A percentile compares a stretch with the other conserved stretches of the same genome.
Conservation (phyloP, 371 early-diverging fungal genomes). For the Chytridium lagenaria region DNA sequence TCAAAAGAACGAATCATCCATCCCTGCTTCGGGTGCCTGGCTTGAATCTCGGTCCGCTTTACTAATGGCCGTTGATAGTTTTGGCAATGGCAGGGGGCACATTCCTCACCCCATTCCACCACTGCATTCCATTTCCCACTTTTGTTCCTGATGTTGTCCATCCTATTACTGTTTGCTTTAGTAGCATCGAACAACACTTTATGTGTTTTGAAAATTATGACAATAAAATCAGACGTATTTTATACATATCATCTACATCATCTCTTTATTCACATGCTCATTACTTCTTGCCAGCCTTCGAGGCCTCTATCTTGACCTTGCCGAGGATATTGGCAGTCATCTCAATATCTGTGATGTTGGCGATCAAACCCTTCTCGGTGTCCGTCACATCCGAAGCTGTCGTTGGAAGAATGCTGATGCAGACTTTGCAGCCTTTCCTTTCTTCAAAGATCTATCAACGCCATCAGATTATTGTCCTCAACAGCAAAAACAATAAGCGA, state of each 20-base stretch:
- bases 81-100: not conserved
- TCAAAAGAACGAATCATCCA: not conserved
- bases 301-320: constrained; percentile 77
- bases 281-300: constrained; percentile 20
- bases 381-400: no score
- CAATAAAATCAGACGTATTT: no score
- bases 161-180: not conserved
- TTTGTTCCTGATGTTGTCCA: not conserved
- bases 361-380: constrained; percentile 2
- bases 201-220: no score
- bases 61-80: not conserved
- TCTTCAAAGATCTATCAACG: constrained; percentile 83
- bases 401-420: constrained; percentile 32
- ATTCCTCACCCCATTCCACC: not conserved
- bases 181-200: no score
- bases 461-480: no score
- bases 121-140: not conserved
- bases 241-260: no score
- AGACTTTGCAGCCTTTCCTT: constrained; percentile 83
- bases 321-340: constrained; percentile 81
- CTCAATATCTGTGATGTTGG: constrained; percentile 66
- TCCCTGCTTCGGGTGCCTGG: not conserved
- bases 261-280: not conserved
- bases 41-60: not conserved
- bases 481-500: no score